Base-by-base conservation (phyloP, 2,329 filamentous ascomycete species). In the Colletotrichum gigasporum region DNA sequence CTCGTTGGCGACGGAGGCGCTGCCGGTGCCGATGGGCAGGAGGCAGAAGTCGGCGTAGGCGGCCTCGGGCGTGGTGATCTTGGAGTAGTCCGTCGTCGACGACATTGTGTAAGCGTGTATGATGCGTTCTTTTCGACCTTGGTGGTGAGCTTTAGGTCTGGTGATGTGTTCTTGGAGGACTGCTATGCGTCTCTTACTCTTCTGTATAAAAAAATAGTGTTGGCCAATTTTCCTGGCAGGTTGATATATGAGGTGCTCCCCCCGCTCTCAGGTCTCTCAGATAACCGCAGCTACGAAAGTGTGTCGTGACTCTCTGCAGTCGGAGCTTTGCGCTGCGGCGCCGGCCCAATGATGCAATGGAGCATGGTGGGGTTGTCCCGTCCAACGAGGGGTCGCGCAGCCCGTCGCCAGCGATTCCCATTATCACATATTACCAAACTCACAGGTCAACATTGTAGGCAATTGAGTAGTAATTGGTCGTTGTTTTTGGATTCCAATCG, bases 31-130 rank as follows among this genome's bases (percentile, higher is more conserved):
- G 67, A 98, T 86, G 2, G 94, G 94, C 66, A 97, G 91, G 69
- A 97, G 83, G 77, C 94, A 97, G 76, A 97, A 97, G 79, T 97
- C 94, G 62, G 91, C 94, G 57, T 91, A 93, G 79, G 93, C 96
- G 61, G 88, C 81, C 59, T 86, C 81, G 4, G 94, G 94, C 1
- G 93, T 95, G 28, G 84, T 71, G 56, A 89, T 73, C 39, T 75
- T 75, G 26, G 76, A 72, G 75, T 86, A 87, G 68, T 84, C 79
- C 75, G 80, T 80, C 11, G 52, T 50, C 16, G 55, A 26, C 12
- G 55, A 50, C 56, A 64, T 64, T 10, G 32, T 60, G 16, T n/a
- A n/a, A n/a, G n/a, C n/a, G n/a, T n/a, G n/a, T n/a, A n/a, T n/a
- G n/a, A n/a, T n/a, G n/a, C n/a, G n/a, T n/a, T n/a, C n/a, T n/a